These are phyloP conservation scores for Entonaema liquescens DNA, from an alignment of 495 filamentous ascomycete species.

Conservation along the genomic window DNA sequence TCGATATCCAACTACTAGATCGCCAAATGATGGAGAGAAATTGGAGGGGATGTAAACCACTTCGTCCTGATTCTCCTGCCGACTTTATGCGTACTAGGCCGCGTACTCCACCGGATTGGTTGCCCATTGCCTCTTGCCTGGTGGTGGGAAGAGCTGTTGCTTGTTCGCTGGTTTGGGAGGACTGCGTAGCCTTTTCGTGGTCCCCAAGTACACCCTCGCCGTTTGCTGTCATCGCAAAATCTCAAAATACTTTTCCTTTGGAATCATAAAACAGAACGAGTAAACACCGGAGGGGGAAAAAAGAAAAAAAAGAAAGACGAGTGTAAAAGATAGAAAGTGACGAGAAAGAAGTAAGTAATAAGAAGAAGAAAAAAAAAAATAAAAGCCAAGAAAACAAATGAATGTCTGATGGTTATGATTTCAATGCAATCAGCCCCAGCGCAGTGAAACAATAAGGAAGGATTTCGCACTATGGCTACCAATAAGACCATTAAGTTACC, in stretches of 20 bases:
- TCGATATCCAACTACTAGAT: slow-evolving; percentile 52
- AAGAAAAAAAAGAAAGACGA: background rate
- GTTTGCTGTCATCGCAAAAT: slow-evolving; percentile 19
- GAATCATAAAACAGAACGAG: background rate
- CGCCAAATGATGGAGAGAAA: slow-evolving; percentile 54
- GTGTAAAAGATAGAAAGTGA: background rate
- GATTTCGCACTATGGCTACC: background rate
- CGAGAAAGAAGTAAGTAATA: background rate
- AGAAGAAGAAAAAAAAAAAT: slow-evolving; percentile 1
- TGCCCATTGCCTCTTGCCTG: slow-evolving; percentile 31
- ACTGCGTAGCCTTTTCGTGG: slow-evolving; percentile 31
- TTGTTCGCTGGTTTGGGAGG: slow-evolving; percentile 22
- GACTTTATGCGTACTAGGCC: slow-evolving; percentile 38
- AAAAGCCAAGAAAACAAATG: slow-evolving; percentile 10
- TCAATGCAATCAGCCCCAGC: slow-evolving; percentile 16
- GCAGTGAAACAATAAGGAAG: slow-evolving; percentile 11
- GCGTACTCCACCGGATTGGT: background rate
- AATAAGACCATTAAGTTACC: too few species aligned
- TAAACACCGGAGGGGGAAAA: background rate
- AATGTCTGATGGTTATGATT: background rate
- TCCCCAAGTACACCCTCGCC: slow-evolving; percentile 12
- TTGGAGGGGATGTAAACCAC: slow-evolving; percentile 54
- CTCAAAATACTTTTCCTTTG: background rate
- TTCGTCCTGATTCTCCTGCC: slow-evolving; percentile 56
- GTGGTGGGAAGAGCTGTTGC: slow-evolving; percentile 35